Evolutionary conservation across 495 filamentous ascomycete species (phyloP).

Genomic region (Penicillium subrubescens): DNA sequence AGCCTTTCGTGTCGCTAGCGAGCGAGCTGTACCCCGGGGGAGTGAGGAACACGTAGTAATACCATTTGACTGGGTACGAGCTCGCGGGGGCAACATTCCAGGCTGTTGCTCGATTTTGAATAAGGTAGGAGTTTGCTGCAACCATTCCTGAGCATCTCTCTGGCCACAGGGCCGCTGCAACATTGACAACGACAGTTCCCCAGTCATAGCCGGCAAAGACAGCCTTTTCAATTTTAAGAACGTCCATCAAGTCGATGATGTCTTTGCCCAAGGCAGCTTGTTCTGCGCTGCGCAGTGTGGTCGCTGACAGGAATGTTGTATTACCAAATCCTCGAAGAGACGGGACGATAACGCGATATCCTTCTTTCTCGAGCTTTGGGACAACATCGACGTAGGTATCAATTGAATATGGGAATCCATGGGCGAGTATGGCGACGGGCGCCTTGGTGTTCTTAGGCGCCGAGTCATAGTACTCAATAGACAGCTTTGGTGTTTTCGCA

Average conservation of each 20-base stretch:
- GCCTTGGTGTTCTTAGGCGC: not conserved
- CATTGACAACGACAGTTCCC: not conserved
- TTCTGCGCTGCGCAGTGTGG: not conserved
- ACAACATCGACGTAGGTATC: slow-evolving; percentile 12
- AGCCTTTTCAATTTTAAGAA: not conserved
- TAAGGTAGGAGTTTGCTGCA: slow-evolving; percentile 19
- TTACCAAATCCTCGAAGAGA: slow-evolving; percentile 26
- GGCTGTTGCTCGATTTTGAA: slow-evolving; percentile 18
- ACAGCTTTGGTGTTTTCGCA: not conserved
- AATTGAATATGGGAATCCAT: not conserved
- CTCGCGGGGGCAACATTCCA: slow-evolving; percentile 8
- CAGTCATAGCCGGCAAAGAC: not conserved
- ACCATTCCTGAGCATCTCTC: slow-evolving; percentile 17
- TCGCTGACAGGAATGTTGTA: slow-evolving; percentile 22
- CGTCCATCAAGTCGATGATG: not conserved
- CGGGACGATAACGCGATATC: slow-evolving; percentile 31
- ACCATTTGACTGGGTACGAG: not conserved
- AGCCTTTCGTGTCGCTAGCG: slow-evolving; percentile 5
- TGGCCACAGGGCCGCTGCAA: slow-evolving; percentile 14
- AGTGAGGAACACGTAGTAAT: not conserved
- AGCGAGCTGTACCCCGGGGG: not conserved
- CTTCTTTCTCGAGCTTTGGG: slow-evolving; percentile 16
- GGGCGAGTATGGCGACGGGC: not conserved
- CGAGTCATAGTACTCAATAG: not conserved
- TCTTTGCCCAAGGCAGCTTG: not conserved